A percentile compares a stretch with the other conserved stretches of the same genome.
Conservation (phyloP, 2,329 filamentous ascomycete species). For the Fusarium penzigii region DNA sequence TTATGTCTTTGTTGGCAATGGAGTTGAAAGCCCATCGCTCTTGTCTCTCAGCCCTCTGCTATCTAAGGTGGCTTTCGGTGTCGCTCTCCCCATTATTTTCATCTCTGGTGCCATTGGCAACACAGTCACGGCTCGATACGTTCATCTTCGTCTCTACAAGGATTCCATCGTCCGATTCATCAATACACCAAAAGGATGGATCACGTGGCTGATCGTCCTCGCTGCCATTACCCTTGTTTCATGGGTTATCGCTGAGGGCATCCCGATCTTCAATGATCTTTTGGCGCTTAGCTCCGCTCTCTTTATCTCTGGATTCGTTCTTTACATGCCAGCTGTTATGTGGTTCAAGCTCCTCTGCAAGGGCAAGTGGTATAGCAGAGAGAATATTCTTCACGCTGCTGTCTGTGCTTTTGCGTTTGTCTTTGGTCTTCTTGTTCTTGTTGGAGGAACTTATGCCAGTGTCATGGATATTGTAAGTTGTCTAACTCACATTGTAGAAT, state of each 20-base stretch:
- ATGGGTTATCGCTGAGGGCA: slow-evolving; percentile 60
- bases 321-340: slow-evolving; percentile 42
- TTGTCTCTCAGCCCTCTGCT: slow-evolving; percentile 57
- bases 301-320: slow-evolving; percentile 45
- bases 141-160: slow-evolving; percentile 35
- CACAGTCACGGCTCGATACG: slow-evolving; percentile 39
- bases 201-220: slow-evolving; percentile 59
- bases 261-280: slow-evolving; percentile 70
- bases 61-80: slow-evolving; percentile 35
- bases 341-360: slow-evolving; percentile 39
- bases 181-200: slow-evolving; percentile 34
- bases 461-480: slow-evolving; percentile 27
- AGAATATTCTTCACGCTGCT: slow-evolving; percentile 12
- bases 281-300: slow-evolving; percentile 52
- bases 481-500: no score
- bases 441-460: slow-evolving; percentile 22
- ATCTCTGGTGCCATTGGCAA: slow-evolving; percentile 66
- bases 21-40: slow-evolving; percentile 64
- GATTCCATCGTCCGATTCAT: slow-evolving; percentile 22
- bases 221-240: slow-evolving; percentile 48
- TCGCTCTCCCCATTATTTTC: slow-evolving; percentile 68
- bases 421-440: slow-evolving; percentile 19
- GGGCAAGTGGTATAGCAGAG: slow-evolving; percentile 21
- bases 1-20: slow-evolving; percentile 64
- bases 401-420: slow-evolving; percentile 20